Percentiles rank a stretch among this genome's conserved stretches.
These are phyloP conservation scores for Porodaedalea pini DNA, from an alignment of 1,284 basidiomycete species.

Conservation along the genomic window DNA sequence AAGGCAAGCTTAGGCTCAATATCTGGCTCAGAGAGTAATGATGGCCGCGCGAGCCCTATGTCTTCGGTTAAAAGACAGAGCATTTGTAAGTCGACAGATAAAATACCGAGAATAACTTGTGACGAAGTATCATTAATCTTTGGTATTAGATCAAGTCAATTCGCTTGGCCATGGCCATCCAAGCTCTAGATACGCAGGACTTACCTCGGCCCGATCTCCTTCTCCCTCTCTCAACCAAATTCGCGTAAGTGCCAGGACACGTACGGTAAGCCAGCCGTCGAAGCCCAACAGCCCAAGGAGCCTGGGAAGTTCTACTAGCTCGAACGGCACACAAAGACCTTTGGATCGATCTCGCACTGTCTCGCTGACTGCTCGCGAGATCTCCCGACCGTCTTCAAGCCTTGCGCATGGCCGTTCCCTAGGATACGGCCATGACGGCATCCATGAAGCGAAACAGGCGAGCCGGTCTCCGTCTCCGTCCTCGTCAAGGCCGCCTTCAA, in stretches of 20 bases:
- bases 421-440: not conserved
- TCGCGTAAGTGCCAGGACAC: slow-evolving; percentile 5
- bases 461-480: slow-evolving; percentile 19
- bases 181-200: not conserved
- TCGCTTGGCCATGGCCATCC: not conserved
- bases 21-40: slow-evolving; percentile 8
- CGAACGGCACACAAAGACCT: slow-evolving; percentile 8
- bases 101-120: too few species aligned
- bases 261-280: slow-evolving; percentile 11
- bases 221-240: slow-evolving; percentile 8
- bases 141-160: too few species aligned
- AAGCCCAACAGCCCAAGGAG: slow-evolving; percentile 3
- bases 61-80: slow-evolving; percentile 1
- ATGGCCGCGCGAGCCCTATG: slow-evolving; percentile 1
- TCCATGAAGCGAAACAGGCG: not conserved
- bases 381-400: slow-evolving; percentile 25
- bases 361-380: slow-evolving; percentile 18
- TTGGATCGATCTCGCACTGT: slow-evolving; percentile 6
- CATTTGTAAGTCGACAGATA: slow-evolving; percentile 7
- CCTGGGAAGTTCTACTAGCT: not conserved
- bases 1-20: slow-evolving; percentile 6
- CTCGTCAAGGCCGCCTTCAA: slow-evolving; percentile 29
- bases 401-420: not conserved
- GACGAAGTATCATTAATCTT: too few species aligned
- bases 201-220: not conserved